Evolutionary conservation across 2,329 filamentous ascomycete species (phyloP).

Genomic region (Albifimbria verrucaria): DNA sequence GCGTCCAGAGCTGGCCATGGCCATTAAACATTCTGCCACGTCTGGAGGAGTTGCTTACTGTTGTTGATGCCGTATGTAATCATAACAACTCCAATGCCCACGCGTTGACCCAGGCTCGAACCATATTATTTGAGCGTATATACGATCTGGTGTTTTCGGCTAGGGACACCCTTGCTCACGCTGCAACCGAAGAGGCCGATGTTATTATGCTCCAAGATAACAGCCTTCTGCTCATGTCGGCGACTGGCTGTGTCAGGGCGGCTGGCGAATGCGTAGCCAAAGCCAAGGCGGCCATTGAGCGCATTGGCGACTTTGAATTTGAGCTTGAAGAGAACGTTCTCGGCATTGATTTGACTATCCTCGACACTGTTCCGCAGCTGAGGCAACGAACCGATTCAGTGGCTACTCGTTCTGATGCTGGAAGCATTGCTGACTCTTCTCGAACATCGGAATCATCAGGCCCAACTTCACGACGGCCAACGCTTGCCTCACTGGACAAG

Average conservation of each 20-base stretch:
- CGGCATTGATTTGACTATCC: conserved; percentile 52
- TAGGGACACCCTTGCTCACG: conserved; percentile 70
- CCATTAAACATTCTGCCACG: conserved; percentile 77
- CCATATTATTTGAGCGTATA: conserved; percentile 76
- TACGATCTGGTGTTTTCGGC: conserved; percentile 78
- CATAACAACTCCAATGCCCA: conserved; percentile 69
- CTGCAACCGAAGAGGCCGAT: conserved; percentile 68
- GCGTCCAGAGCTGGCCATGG: conserved; percentile 74
- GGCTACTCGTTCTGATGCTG: conserved; percentile 31
- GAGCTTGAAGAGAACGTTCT: conserved; percentile 61
- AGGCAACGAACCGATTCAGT: conserved; percentile 29
- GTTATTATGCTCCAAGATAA: conserved; percentile 80
- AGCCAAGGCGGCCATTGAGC: conserved; percentile 79
- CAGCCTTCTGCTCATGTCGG: conserved; percentile 69
- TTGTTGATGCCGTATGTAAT: conserved; percentile 79
- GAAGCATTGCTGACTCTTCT: conserved; percentile 35
- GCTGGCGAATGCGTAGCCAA: conserved; percentile 90
- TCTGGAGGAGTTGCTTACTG: conserved; percentile 77
- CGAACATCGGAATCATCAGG: conserved; percentile 33
- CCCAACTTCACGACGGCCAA: conserved; percentile 33
- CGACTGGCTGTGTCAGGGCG: conserved; percentile 83
- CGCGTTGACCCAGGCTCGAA: conserved; percentile 64
- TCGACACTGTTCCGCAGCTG: conserved; percentile 38
- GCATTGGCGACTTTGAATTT: conserved; percentile 87
- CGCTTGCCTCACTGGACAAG: conserved; percentile 56